Evolutionary conservation across 78 protist genomes (phyloP), one percentile per base, ranked within the genome.

Genomic region (Cyanophora paradoxa): DNA sequence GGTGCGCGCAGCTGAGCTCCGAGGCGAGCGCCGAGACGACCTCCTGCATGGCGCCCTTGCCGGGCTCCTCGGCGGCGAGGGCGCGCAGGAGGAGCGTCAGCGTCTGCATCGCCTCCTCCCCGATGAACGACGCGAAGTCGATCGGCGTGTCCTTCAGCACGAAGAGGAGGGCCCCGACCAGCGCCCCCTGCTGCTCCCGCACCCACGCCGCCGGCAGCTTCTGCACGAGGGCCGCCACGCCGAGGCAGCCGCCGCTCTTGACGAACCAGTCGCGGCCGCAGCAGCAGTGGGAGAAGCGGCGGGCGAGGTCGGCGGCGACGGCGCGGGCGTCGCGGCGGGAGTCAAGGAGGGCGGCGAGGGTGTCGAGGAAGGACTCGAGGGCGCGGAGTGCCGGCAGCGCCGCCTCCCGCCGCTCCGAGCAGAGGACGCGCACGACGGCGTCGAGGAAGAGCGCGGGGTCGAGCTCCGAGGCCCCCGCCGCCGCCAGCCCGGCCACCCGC

Each of bases 151-250:
- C 89, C 54, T 74, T 75, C 57, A 80, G 42, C 37, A 88, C 72
- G 40, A 67, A 69, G n/a, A 90, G 40, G 54, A 90, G 62, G 28
- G 91, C 88, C 34, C 72, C 41, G n/a, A 84, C 41, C 5, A 86
- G 1, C 3, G 24, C 39, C 22, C 52, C n/a, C 76, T 89, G 77
- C 42, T 22, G 39, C 16, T 19, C 33, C 0, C 19, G 26, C 17
- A 86, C 58, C 83, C 87, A 75, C 22, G 70, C 17, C 28, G 44
- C 56, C 17, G 82, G 68, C 72, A 72, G 57, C 20, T 66, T 70
- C n/a, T 67, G 28, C 10, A 70, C 28, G 14, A 89, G 62, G 20
- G 40, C 44, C 31, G 46, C 39, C 3, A 89, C 46, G 36, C 93
- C 86, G 6, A 40, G 26, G 52, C 79, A 59, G 26, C 86, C 86